Base-by-base conservation (phyloP, 2,329 filamentous ascomycete species). In the Atkinsonella hypoxylon region DNA sequence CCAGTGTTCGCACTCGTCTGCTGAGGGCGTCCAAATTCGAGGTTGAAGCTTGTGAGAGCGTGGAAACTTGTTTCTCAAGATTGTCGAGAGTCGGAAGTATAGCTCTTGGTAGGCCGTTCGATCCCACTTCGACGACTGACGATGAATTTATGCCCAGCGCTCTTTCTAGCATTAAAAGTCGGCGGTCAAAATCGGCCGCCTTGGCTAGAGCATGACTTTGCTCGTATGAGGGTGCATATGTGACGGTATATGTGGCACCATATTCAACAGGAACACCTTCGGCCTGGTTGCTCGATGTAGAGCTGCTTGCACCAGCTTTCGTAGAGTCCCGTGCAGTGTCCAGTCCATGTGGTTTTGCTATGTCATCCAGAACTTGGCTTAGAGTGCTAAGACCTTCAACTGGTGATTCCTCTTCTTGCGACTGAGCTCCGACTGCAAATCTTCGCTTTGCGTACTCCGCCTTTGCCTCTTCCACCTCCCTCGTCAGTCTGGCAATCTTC, bases 161-260 rank as follows among this genome's bases (percentile, higher is more conserved):
- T 57, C 82, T 82, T 70, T 98, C 93, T 45, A 98, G 73, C 31
- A 85, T 72, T 2, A 84, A 72, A 18, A 98, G 78, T 5, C 93
- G 81, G 31, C 80, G 77, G 63, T 97, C 91, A 60, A 98, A 96
- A 55, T 93, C 86, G 22, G 90, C 87, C 7, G 88, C 85, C 65
- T 89, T 87, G 34, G 83, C 81, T 36, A 96, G 74, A 26, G 84
- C 80, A 60, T 88, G 84, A 40, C 74, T 82, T 61, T 84, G 76
- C 58, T 83, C 78, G 57, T 82, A 87, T 47, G 67, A 76, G 43
- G 72, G 83, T 32, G 79, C 76, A 57, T 84, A 84, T 31, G 79
- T 82, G 46, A 84, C 70, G 1, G 79, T 83, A 59, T 84, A 85
- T 32, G 78, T 83, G 36, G 77, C 68, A 15, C 64, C 65, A 49